Base-by-base conservation (phyloP, 1,284 basidiomycete species). In the Rhodofomes roseus region DNA sequence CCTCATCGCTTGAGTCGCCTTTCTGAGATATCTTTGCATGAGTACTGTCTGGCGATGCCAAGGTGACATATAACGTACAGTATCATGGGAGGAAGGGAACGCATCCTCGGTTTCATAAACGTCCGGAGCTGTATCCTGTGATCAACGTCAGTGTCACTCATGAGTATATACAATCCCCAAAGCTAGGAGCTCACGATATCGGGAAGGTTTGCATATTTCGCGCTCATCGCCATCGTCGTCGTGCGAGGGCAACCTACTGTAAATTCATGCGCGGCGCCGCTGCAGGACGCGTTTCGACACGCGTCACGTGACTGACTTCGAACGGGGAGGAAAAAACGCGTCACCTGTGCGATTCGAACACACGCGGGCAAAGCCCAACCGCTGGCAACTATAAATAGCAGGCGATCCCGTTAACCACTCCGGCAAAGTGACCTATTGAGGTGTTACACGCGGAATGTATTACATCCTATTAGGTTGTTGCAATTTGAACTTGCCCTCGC, bases 91-190 rank as follows among this genome's bases (percentile, higher is more conserved):
- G 11, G 81, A 74, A 5, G 82, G 82, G 63, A 87, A 81, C 25
- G 85, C 78, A 65, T 96, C 94, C 54, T 92, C 87, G 0, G 95
- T 96, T 74, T 97, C 95, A 70, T 96, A 97, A 40, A 96, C 84
- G 71, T 97, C 95, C 44, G 86, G 92, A 1, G 92, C 93, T 8
- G 92, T 92, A 72, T 96, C 93, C 93, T 96, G 27, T 7, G 2
- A 12, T 7, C 41, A 22, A 16, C 9, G n/a, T 34, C 31, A 34
- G 9, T 12, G 52, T 16, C 31, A 40, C 6, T 27, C 2, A 36
- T 8, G n/a, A n/a, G n/a, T n/a, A n/a, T n/a, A n/a, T n/a, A n/a
- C n/a, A n/a, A n/a, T n/a, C n/a, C n/a, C n/a, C n/a, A n/a, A n/a
- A n/a, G n/a, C n/a, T n/a, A n/a, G n/a, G 31, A 39, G 27, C 85